A percentile compares a stretch with the other conserved stretches of the same genome.
phyloP scores from a whole-genome alignment of 305 asterid species.

The Fraxinus latifolia region DNA sequence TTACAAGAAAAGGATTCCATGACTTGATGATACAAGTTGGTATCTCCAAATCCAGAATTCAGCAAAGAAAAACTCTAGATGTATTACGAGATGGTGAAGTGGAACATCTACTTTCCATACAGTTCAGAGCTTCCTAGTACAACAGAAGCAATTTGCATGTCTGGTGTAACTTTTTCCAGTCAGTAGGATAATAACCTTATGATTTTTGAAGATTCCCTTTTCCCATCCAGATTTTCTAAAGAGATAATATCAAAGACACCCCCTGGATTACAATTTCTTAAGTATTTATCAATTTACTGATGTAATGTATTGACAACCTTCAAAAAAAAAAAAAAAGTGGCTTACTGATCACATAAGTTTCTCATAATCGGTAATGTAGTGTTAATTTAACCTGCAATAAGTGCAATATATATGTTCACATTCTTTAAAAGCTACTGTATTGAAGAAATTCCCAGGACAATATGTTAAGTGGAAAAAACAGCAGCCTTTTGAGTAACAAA shows the following conservation, averaged over 20 bases:
- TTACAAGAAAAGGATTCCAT: not conserved
- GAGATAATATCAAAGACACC: not conserved
- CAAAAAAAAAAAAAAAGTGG: not conserved
- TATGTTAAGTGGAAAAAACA: not conserved
- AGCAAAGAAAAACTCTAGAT: not conserved
- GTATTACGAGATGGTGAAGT: not conserved
- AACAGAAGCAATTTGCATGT: not conserved
- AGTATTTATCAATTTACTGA: not conserved
- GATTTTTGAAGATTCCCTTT: not conserved
- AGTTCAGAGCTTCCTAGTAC: not conserved
- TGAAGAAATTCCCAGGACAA: not conserved
- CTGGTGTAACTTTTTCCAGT: not conserved
- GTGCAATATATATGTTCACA: not conserved
- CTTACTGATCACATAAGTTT: not conserved
- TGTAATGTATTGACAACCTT: not conserved
- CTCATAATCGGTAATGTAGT: not conserved
- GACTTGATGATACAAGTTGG: not conserved
- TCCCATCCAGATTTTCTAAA: not conserved
- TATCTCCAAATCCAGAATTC: not conserved
- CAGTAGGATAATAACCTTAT: not conserved
- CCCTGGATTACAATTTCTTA: not conserved
- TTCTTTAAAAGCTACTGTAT: not conserved
- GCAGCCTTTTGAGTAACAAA: not conserved
- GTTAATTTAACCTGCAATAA: not conserved
- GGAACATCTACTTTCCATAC: not conserved